A percentile compares a stretch with the other conserved stretches of the same genome.
These are phyloP conservation scores for Fusarium lyarnte DNA, from an alignment of 2,329 filamentous ascomycete species.

Conservation along the genomic window DNA sequence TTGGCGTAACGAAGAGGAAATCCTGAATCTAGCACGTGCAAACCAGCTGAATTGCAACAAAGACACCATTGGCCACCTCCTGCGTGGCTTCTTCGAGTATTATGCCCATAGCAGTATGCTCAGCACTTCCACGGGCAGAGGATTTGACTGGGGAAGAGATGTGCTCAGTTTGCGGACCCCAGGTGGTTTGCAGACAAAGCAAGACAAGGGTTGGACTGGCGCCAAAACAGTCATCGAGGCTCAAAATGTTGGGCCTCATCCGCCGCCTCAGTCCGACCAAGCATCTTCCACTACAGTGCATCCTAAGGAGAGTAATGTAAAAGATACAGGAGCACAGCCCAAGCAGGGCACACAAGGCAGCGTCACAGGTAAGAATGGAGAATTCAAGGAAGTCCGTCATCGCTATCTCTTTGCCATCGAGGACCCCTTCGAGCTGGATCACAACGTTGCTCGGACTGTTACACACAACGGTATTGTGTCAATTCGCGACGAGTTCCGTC, in stretches of 20 bases:
- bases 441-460: constrained; percentile 89
- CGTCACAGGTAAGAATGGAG: constrained; percentile 47
- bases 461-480: constrained; percentile 83
- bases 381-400: constrained; percentile 76
- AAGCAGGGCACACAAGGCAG: constrained; percentile 24
- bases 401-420: constrained; percentile 90
- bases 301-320: not conserved
- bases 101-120: constrained; percentile 72
- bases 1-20: constrained; percentile 78
- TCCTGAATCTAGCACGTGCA: constrained; percentile 66
- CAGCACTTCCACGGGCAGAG: constrained; percentile 59
- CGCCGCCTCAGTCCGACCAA: constrained; percentile 31
- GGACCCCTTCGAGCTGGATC: constrained; percentile 87
- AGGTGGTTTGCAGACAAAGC: constrained; percentile 77
- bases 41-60: constrained; percentile 73
- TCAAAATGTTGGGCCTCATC: constrained; percentile 46
- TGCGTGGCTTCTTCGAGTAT: constrained; percentile 90
- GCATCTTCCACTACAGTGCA: not conserved
- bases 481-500: constrained; percentile 85
- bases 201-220: constrained; percentile 86
- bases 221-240: constrained; percentile 75
- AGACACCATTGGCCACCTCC: constrained; percentile 74
- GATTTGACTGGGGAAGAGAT: constrained; percentile 83
- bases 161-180: constrained; percentile 80
- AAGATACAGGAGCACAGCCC: constrained; percentile 8